These are phyloP conservation scores for Pulicaria dysenterica DNA, from an alignment of 129 eudicot genomes.

Conservation along the genomic window DNA sequence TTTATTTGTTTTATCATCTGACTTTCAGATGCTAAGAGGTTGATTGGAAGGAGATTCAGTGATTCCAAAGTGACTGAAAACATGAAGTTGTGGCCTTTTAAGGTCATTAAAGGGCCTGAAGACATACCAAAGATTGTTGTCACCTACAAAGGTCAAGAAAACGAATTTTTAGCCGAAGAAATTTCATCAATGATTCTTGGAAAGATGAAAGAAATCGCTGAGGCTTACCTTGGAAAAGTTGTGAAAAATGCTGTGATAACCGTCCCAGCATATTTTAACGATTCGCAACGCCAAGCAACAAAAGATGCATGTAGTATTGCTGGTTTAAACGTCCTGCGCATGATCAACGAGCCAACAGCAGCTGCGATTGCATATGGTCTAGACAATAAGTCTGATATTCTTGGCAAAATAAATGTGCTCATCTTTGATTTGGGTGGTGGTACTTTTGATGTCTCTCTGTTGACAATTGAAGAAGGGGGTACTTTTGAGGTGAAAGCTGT, in stretches of 20 bases:
- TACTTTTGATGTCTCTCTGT: conserved; percentile 34
- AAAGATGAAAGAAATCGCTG: conserved; percentile 34
- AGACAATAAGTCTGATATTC: conserved; percentile 6
- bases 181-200: conserved; percentile 36
- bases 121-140: conserved; percentile 37
- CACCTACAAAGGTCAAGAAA: conserved; percentile 25
- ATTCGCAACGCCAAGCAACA: conserved; percentile 37
- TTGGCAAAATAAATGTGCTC: conserved; percentile 17
- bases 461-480: conserved; percentile 3
- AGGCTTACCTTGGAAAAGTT: conserved; percentile 26
- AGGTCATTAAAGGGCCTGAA: neutral
- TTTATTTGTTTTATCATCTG: neutral
- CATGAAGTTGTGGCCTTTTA: conserved; percentile 35
- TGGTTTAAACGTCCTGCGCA: conserved; percentile 18
- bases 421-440: conserved; percentile 37
- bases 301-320: conserved; percentile 33
- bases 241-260: conserved; percentile 30
- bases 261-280: conserved; percentile 29
- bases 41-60: conserved; percentile 34
- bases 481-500: conserved; percentile 28
- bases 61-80: conserved; percentile 23
- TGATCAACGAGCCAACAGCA: conserved; percentile 35
- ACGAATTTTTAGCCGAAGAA: conserved; percentile 31
- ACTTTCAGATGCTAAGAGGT: conserved; percentile 30
- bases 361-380: conserved; percentile 36